Base-by-base conservation (phyloP, 2,329 filamentous ascomycete species). In the Cadophora luteo-olivacea region DNA sequence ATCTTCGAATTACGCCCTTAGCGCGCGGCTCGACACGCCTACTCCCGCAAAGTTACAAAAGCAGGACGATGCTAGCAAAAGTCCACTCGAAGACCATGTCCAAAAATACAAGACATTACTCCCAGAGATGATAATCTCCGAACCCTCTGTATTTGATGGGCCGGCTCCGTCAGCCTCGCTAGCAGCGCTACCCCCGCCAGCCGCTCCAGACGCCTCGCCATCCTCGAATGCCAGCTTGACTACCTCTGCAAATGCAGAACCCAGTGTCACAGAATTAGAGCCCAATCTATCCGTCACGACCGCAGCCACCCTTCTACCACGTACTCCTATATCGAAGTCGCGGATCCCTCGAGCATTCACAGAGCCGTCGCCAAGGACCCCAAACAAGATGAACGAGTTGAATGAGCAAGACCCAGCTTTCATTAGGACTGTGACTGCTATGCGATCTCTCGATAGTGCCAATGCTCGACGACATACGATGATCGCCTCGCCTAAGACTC, bases 321-420 rank as follows among this genome's bases (percentile, higher is more conserved):
- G 38, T 8, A 61, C 58, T 33, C 58, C 58, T 22, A 36, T 33
- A 25, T 22, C 55, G n/a, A 60, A 41, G 11, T 61, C 58, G 11
- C 58, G 58, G 5, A 61, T 61, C 5, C 58, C 58, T 32, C 58
- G 58, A 25, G 38, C 24, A 6, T 48, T 61, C 4, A 49, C 38
- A 33, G 22, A 61, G 14, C 51, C 41, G 19, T 54, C 49, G 51
- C 24, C 62, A 54, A 66, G 22, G 11, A 68, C 72, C 3, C 73
- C 72, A 41, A 70, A 74, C 24, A 69, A 71, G 6, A 65, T 74
- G 54, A 75, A 75, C 29, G 61, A 61, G 19, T 49, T 72, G 49
- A 75, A 75, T 24, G 73, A 75, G 51, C 65, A 65, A 41, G 73
- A 74, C 66, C 73, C 73, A 4, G 70, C 71, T 33, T 74, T 70